Evolutionary conservation across 1,284 basidiomycete genomes (phyloP).

Genomic region (Trichosporon sp.): DNA sequence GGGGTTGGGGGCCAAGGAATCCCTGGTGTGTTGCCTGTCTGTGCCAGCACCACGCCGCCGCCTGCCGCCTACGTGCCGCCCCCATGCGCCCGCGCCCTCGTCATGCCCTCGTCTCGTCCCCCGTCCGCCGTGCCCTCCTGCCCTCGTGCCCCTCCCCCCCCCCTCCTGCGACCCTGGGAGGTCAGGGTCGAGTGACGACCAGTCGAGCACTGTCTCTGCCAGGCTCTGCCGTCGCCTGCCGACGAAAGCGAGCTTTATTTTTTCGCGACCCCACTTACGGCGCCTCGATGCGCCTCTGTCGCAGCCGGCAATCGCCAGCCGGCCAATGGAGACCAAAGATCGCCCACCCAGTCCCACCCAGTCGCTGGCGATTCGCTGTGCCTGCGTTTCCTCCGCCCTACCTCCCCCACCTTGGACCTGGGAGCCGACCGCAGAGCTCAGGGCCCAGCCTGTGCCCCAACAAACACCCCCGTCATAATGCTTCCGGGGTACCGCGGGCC

Average conservation of each 20-base stretch:
- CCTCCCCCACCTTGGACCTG: slow-evolving; percentile 6
- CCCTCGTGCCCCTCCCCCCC: not conserved
- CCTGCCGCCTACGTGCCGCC: not conserved
- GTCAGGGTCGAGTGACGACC: not conserved
- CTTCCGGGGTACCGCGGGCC: slow-evolving; percentile 7
- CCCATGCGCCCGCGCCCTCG: slow-evolving; percentile 6
- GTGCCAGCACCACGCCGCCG: slow-evolving; percentile 4
- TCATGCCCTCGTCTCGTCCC: not conserved
- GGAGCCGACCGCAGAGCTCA: not conserved
- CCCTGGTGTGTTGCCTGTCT: slow-evolving; percentile 1
- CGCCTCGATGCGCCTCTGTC: not conserved
- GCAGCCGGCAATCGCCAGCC: not conserved
- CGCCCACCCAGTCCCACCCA: not conserved
- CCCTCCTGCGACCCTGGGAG: not conserved
- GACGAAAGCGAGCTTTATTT: slow-evolving; percentile 13
- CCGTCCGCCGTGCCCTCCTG: slow-evolving; percentile 10
- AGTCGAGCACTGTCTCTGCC: too few species aligned
- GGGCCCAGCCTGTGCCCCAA: slow-evolving; percentile 14
- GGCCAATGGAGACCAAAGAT: slow-evolving; percentile 1
- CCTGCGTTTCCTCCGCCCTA: not conserved
- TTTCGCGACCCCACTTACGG: slow-evolving; percentile 14
- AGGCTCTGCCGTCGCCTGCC: not conserved
- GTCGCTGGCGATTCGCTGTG: not conserved
- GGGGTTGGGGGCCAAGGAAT: not conserved
- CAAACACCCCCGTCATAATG: slow-evolving; percentile 7